A percentile compares a stretch with the other conserved stretches of the same genome.
Evolutionary conservation across 768 basidiomycete genomes (phyloP).

Genomic region (Leccinum uliginosum): DNA sequence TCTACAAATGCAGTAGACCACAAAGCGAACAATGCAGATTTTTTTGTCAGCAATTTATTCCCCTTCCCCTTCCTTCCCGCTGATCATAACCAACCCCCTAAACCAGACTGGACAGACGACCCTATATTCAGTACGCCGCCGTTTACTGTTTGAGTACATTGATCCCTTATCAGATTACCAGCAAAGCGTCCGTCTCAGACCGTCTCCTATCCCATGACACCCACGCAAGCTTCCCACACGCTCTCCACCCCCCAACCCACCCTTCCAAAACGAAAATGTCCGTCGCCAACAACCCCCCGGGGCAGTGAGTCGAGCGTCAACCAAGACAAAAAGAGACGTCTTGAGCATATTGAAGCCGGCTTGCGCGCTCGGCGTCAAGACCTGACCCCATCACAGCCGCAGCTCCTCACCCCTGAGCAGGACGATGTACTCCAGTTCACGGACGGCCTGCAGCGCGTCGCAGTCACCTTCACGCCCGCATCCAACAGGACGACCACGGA

Average conservation of each 20-base stretch:
- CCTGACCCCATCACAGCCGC: neutral
- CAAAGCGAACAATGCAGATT: slow-evolving; percentile 21
- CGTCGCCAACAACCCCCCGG: neutral
- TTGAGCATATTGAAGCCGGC: slow-evolving; percentile 12
- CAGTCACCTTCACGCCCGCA: neutral
- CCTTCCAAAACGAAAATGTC: slow-evolving; percentile 4
- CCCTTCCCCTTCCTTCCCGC: neutral
- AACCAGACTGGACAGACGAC: slow-evolving; percentile 33
- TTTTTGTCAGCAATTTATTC: slow-evolving; percentile 30
- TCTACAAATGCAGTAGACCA: slow-evolving; percentile 35
- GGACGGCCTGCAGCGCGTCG: neutral
- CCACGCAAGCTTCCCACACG: neutral
- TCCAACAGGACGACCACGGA: neutral
- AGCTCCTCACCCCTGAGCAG: neutral
- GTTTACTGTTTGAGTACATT: neutral
- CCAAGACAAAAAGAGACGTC: slow-evolving; percentile 1
- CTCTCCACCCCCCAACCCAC: neutral
- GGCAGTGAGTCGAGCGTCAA: neutral
- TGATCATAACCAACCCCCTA: neutral
- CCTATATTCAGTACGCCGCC: slow-evolving; percentile 11
- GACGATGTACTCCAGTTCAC: slow-evolving; percentile 17
- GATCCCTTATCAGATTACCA: neutral
- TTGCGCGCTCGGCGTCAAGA: slow-evolving; percentile 2
- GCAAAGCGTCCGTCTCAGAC: neutral
- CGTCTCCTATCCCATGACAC: neutral